A percentile compares a stretch with the other conserved stretches of the same genome.
Evolutionary conservation across 371 early-diverging fungal species (phyloP).

Genomic region (Circinella minor): DNA sequence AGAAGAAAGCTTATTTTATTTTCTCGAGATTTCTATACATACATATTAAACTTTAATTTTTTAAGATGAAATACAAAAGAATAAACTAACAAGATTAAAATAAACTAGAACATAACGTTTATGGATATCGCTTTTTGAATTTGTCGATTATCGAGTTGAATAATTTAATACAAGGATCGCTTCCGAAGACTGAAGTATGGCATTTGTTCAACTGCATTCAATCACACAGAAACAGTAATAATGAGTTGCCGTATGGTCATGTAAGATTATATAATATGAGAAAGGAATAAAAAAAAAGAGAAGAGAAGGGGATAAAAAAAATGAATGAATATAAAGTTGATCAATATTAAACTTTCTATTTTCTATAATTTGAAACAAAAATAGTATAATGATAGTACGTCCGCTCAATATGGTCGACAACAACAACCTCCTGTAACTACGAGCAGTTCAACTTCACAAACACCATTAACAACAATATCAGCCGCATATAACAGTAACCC

Average conservation of each 20-base stretch:
- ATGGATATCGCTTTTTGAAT: constrained; percentile 26
- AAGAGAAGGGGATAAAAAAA: background rate
- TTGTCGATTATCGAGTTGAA: constrained; percentile 18
- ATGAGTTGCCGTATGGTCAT: constrained; percentile 6
- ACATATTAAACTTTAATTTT: too few relatives aligned
- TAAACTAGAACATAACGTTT: constrained; percentile 20
- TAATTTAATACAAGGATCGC: constrained; percentile 23
- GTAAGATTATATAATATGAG: constrained; percentile 6
- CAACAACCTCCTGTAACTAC: background rate
- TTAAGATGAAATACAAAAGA: background rate
- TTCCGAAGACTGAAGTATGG: constrained; percentile 34
- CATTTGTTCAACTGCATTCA: constrained; percentile 34
- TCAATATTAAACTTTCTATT: constrained; percentile 7
- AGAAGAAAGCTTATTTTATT: constrained; percentile 7
- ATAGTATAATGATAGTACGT: constrained; percentile 1
- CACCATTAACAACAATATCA: background rate
- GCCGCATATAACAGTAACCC: background rate
- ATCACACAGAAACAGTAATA: constrained; percentile 18
- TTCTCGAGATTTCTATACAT: background rate
- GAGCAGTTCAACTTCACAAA: constrained; percentile 5
- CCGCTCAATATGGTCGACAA: constrained; percentile 8
- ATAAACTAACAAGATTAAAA: background rate
- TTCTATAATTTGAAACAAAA: background rate
- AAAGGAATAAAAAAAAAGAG: background rate
- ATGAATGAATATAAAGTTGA: too few relatives aligned